Base-by-base conservation (phyloP, 2,329 filamentous ascomycete genomes). In the Basipetospora sp. region DNA sequence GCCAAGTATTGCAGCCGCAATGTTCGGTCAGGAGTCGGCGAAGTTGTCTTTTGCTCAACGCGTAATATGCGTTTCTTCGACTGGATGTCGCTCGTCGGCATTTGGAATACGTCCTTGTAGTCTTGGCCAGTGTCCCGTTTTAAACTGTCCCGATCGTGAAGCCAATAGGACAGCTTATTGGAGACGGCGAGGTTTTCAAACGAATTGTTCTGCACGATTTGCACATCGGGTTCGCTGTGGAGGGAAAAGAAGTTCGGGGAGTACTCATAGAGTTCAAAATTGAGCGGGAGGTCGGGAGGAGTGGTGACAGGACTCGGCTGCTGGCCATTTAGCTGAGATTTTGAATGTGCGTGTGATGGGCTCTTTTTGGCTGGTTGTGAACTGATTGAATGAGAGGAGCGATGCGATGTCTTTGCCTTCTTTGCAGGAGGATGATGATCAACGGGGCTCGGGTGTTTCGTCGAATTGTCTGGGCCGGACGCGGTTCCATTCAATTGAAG, bases 331-430 rank as follows among this genome's bases (percentile, higher is more conserved):
- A 26, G 14, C 10, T 19, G 34, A 19, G 34, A 20, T 26, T 41
- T 41, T 14, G 39, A n/a, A 13, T 32, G 15, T 15, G 20, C 16
- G 42, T 76, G 70, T 3, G 70, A 71, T 39, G 80, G 71, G 41
- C 74, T 75, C 42, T 77, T 71, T 48, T 79, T 74, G 31, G 71
- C 62, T 18, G 73, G 66, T 36, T 78, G 64, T n/a, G 78, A 80
- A 47, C 74, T 77, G 45, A 83, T 62, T 1, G 87, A 93, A 41
- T 79, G 77, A 22, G 77, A 86, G 1, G 81, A 59, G 44, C 81
- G 81, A 61, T 94, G 88, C 34, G 70, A 75, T n/a, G 71, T 77
- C 58, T 93, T 94, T 2, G 78, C 55, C 50, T 85, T 86, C 57
- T 94, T 94, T 2, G 80, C 72, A 31, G 76, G 75, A 5, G 56